A percentile compares a stretch with the other conserved stretches of the same genome.
Conservation (phyloP, 2,329 filamentous ascomycete genomes). For the Blumeria graminis region DNA sequence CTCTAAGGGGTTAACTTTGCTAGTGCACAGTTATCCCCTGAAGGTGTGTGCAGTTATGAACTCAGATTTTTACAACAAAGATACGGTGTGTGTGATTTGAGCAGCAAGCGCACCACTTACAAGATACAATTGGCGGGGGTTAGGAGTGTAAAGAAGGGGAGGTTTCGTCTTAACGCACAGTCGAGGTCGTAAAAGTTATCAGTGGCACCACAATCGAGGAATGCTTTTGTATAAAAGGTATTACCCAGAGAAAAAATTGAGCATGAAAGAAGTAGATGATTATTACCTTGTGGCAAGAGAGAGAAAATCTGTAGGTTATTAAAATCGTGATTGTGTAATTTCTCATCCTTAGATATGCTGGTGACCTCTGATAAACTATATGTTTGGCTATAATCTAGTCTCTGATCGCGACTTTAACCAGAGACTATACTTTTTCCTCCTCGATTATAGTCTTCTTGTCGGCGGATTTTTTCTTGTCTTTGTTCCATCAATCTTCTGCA, state of each 20-base stretch:
- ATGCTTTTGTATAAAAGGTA: background rate
- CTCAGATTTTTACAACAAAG: too few relatives aligned
- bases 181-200: background rate
- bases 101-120: background rate
- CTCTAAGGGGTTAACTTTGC: too few relatives aligned
- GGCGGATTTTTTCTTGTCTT: background rate
- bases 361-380: background rate
- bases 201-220: background rate
- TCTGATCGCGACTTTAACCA: background rate
- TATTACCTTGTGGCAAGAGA: background rate
- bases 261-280: background rate
- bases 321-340: background rate
- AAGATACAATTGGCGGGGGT: background rate
- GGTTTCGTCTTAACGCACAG: background rate
- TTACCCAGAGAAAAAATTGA: background rate
- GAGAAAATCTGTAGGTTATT: background rate
- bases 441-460: background rate
- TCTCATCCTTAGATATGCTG: background rate
- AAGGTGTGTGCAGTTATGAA: too few relatives aligned
- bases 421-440: background rate
- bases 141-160: background rate
- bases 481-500: background rate
- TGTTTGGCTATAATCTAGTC: background rate
- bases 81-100: background rate
- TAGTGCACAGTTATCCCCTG: too few relatives aligned